Evolutionary conservation across 2,329 filamentous ascomycete species (phyloP), one percentile per base, ranked within the genome.

Genomic region (Neonectria punicea): DNA sequence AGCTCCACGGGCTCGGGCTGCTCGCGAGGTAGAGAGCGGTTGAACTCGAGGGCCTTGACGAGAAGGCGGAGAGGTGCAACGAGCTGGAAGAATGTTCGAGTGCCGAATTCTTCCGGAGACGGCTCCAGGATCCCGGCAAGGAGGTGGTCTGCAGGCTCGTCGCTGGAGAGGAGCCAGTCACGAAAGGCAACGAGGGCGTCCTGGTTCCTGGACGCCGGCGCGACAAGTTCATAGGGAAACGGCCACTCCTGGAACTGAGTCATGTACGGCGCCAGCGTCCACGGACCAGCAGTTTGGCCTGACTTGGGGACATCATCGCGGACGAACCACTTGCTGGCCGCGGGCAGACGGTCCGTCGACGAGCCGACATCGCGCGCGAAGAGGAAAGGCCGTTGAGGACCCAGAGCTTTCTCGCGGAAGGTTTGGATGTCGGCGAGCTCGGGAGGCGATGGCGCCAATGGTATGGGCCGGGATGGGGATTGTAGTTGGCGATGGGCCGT

Each of bases 21-120:
- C 30, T 62, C 49, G n/a, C 6, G 44, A 5, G 32, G 36, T 54
- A 67, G 74, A 68, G 10, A 53, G 22, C 11, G 58, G 62, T 87
- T 88, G 76, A 84, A 88, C 54, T 81, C 75, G n/a, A 82, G 70
- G 7, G 83, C 85, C 53, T 88, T 84, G 16, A 91, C 78, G 51
- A 97, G 87, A 36, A 95, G 83, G 41, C 81, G 82, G 0, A 97
- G 79, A 0, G 90, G 87, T 1, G 88, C 89, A 28, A 87, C 74
- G 50, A 92, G 83, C 54, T 85, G 85, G 30, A 83, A 84, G 74
- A 89, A 93, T 32, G 72, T 78, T 54, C 78, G 67, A 8, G 56
- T 57, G 2, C 53, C 47, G 2, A 62, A 16, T 11, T 76, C 70
- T 36, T 65, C 43, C 5, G 79, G 53, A 5, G 76, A 72, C 10